Base-by-base conservation (phyloP, 768 basidiomycete genomes). In the Lactifluus hygrophoroides region DNA sequence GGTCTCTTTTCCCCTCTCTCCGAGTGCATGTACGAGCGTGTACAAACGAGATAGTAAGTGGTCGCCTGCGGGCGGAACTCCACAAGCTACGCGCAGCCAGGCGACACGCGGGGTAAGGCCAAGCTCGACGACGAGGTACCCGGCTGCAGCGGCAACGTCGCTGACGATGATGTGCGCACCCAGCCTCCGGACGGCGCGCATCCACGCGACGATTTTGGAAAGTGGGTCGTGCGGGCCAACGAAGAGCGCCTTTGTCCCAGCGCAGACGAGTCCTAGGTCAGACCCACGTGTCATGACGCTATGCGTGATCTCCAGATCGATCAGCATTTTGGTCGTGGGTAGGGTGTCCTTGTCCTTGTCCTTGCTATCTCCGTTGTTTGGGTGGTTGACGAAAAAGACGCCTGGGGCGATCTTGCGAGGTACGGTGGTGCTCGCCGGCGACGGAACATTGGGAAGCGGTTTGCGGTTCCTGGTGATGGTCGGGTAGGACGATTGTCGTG, bases 141-240 rank as follows among this genome's bases (percentile, higher is more conserved):
- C 59, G 0, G 59, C 59, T 0, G 54, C 59, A 1, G 49, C 59
- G 1, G 54, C 54, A 14, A 51, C 16, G n/a, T 56, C 59, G 10
- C 59, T 17, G 11, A 56, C 49, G 43, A 60, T 38, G 30, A 56
- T 32, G 43, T 35, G 21, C 5, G 54, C 59, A 17, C 54, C 54
- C 11, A 60, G 59, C 8, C 13, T 19, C 1, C 59, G 37, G 1
- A 56, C 59, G 7, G 59, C 59, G 11, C 49, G 59, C 49, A 60
- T 60, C 59, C 59, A 60, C 27, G 43, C 43, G 28, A 60, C 49
- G 48, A 60, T 14, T 32, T 16, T 56, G 21, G 54, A 60, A 23
- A 60, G 59, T 3, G 59, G 59, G 28, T 60, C 59, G 3, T 51
- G 54, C 0, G 43, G 49, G 5, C 49, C 54, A 3, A 60, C 54